Evolutionary conservation across 805 yeast genomes (phyloP).

Genomic region (Yamadazyma akitaensis): DNA sequence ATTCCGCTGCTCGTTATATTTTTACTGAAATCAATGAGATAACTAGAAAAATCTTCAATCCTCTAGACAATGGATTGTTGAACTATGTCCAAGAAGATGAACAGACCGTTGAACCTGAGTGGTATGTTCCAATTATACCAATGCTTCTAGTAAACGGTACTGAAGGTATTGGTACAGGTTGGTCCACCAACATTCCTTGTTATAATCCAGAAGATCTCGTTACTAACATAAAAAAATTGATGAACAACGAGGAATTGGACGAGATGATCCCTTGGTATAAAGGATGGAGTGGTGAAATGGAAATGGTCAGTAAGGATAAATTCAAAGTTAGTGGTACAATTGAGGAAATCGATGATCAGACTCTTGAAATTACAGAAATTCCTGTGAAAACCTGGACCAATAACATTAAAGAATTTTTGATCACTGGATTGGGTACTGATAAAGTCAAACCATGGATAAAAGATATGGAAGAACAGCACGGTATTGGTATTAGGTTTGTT

Average conservation of each 20-base stretch:
- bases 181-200: constrained; percentile 92
- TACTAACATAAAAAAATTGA: constrained; percentile 63
- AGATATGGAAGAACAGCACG: constrained; percentile 94
- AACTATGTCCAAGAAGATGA: constrained; percentile 89
- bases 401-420: constrained; percentile 78
- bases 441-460: constrained; percentile 81
- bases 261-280: constrained; percentile 91
- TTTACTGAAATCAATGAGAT: constrained; percentile 78
- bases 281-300: constrained; percentile 90
- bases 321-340: constrained; percentile 77
- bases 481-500: constrained; percentile 72
- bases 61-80: constrained; percentile 74
- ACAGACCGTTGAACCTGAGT: constrained; percentile 89
- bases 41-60: constrained; percentile 72
- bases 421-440: constrained; percentile 76
- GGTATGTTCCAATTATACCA: constrained; percentile 93
- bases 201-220: constrained; percentile 86
- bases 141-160: constrained; percentile 93
- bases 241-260: constrained; percentile 66
- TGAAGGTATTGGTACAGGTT: constrained; percentile 98
- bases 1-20: constrained; percentile 97
- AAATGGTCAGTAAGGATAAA: constrained; percentile 59
- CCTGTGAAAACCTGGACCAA: constrained; percentile 94
- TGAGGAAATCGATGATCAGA: constrained; percentile 73
- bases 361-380: constrained; percentile 85